Base-by-base conservation (phyloP, 75 land plant species). In the Gnetum montanum region DNA sequence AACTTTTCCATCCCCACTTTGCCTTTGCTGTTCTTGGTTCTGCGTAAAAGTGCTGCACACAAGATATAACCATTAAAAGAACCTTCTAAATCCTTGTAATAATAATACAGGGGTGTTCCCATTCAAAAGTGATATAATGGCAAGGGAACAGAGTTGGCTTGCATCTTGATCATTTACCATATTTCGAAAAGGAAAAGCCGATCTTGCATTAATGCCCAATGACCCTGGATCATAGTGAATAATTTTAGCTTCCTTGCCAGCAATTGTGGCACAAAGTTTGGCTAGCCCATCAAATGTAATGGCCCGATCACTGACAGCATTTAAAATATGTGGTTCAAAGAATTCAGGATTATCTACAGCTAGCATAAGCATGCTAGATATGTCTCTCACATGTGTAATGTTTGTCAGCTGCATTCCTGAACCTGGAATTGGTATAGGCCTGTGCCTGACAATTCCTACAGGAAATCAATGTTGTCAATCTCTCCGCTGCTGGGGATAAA, bases 21-120 rank as follows among this genome's bases (percentile, higher is more conserved):
- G 80, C 83, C 69, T 90, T 90, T 19, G 98, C 98, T 55, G 96
- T 91, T 67, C 98, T 80, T 48, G 98, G 98, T 58, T 94, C 98
- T 44, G 98, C 91, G 71, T 90, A 94, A 77, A 94, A 94, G 58
- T 94, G 98, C 98, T 92, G 83, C 72, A 12, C 46, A 44, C 30
- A 33, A 34, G 8, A 49, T 29, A 0, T 12, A 26, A 23, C 15
- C 6, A 57, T 6, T 45, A 27, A 38, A 24, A 57, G 41, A 26
- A 7, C 13, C 5, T 19, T n/a, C n/a, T n/a, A n/a, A n/a, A n/a
- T 15, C 15, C 12, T 15, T 40, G 43, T 40, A 15, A 15, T 10
- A 40, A 40, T 40, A 40, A n/a, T n/a, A n/a, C n/a, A n/a, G n/a
- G n/a, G n/a, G n/a, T n/a, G n/a, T n/a, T n/a, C n/a, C n/a, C n/a